phyloP scores from a whole-genome alignment of 768 basidiomycete species.

The Russula brevipes region DNA sequence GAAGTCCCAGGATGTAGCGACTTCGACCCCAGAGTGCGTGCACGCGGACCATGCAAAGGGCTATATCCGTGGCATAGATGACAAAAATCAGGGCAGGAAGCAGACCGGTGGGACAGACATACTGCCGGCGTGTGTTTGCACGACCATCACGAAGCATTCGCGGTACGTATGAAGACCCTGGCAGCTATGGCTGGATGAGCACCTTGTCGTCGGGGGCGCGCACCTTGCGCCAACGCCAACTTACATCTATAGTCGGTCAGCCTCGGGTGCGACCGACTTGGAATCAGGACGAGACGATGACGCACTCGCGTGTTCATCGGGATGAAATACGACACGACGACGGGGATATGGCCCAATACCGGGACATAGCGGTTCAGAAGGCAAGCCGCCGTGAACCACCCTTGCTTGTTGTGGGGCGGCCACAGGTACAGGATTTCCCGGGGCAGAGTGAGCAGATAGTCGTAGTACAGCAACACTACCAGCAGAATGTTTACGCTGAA shows the following conservation, averaged over 20 bases:
- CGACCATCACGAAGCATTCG: not conserved
- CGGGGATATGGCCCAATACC: slow-evolving; percentile 34
- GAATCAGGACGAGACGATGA: not conserved
- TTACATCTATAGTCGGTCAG: not conserved
- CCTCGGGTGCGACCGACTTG: not conserved
- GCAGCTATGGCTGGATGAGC: slow-evolving; percentile 5
- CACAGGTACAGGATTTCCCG: slow-evolving; percentile 43
- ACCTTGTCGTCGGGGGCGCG: not conserved
- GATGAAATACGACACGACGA: slow-evolving; percentile 27
- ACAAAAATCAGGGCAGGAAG: not conserved
- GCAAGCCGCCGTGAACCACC: slow-evolving; percentile 41
- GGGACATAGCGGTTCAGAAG: slow-evolving; percentile 47
- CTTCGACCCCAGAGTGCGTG: slow-evolving; percentile 11
- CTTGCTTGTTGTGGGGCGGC: slow-evolving; percentile 34
- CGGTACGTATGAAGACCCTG: not conserved
- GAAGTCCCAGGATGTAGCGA: not conserved
- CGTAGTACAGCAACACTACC: slow-evolving; percentile 31
- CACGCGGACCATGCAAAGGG: slow-evolving; percentile 4
- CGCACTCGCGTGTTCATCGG: not conserved
- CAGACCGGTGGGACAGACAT: not conserved
- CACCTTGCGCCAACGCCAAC: not conserved
- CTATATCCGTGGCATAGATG: not conserved
- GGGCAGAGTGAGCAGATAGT: slow-evolving; percentile 30
- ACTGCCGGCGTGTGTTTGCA: slow-evolving; percentile 6
- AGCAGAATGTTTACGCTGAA: not conserved